Conservation (phyloP, 2,329 filamentous ascomycete genomes). For the Boeremia exigua region DNA sequence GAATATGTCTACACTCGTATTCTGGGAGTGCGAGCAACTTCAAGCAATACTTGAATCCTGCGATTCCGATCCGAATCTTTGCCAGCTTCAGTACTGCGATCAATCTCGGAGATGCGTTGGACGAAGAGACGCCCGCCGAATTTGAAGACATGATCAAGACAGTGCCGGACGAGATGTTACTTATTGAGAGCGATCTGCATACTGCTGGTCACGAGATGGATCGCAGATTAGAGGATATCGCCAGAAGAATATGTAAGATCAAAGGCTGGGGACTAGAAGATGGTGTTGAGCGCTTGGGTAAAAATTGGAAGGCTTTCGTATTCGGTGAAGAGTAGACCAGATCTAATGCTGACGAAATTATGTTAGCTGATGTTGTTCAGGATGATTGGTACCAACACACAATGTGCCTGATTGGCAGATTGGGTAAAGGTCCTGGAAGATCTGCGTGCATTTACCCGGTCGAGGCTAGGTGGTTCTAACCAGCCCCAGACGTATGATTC, state of each 20-base stretch:
- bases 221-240: conserved; percentile 72
- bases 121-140: conserved; percentile 56
- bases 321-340: conserved; percentile 58
- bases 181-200: conserved; percentile 92
- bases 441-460: conserved; percentile 14
- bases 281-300: conserved; percentile 70
- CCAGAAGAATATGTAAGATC: conserved; percentile 75
- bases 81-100: conserved; percentile 88
- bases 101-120: conserved; percentile 67
- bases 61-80: conserved; percentile 77
- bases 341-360: not conserved
- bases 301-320: conserved; percentile 80
- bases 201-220: conserved; percentile 84
- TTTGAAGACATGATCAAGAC: conserved; percentile 71
- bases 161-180: conserved; percentile 77
- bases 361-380: not conserved
- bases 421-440: not conserved
- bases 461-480: conserved; percentile 10
- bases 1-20: conserved; percentile 94
- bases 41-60: conserved; percentile 75
- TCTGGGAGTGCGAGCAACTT: conserved; percentile 78
- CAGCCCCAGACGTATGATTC: not conserved
- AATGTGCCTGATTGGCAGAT: not conserved
- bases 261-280: conserved; percentile 79
- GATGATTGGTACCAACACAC: too few relatives aligned